These are phyloP conservation scores for Chimonanthus salicifolius DNA, from an alignment of 164 flowering plant genomes.

Conservation along the genomic window DNA sequence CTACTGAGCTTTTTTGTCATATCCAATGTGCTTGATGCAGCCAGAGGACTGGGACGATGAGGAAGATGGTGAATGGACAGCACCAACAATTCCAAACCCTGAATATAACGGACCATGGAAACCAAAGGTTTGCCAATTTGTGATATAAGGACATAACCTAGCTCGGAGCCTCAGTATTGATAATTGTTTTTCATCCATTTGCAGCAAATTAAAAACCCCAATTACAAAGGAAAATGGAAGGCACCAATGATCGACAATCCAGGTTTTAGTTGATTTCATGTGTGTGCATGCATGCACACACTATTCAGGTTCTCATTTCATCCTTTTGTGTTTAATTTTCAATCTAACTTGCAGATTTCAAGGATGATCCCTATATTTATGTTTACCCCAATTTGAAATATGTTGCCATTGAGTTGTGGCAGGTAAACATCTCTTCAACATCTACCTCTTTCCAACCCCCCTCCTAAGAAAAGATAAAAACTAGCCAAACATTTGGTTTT, in stretches of 20 bases:
- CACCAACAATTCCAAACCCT: background rate
- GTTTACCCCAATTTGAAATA: slow-evolving; percentile 72
- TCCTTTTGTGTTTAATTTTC: too few species aligned
- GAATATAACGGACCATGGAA: slow-evolving; percentile 89
- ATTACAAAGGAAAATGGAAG: slow-evolving; percentile 95
- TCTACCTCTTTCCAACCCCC: background rate
- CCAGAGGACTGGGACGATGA: slow-evolving; percentile 98
- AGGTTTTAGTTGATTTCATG: slow-evolving; percentile 28
- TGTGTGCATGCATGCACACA: background rate
- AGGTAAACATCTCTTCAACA: slow-evolving; percentile 37
- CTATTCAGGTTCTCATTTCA: too few species aligned
- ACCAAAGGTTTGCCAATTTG: slow-evolving; percentile 51
- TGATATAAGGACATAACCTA: background rate
- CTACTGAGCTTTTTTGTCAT: background rate
- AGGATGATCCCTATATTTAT: slow-evolving; percentile 70
- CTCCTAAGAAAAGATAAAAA: background rate
- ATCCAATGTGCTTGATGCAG: slow-evolving; percentile 25
- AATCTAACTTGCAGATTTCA: slow-evolving; percentile 51
- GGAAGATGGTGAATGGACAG: slow-evolving; percentile 59
- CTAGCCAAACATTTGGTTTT: too few species aligned
- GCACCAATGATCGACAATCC: slow-evolving; percentile 96
- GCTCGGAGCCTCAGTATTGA: background rate
- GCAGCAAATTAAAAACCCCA: slow-evolving; percentile 96
- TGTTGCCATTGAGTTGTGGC: slow-evolving; percentile 79
- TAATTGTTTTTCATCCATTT: background rate